Evolutionary conservation across 345 rosid genomes (phyloP).

Genomic region (thale cress (Arabidopsis thaliana)): TAIR10.1 NC_003074.8:16888501-16889000

Average conservation of each 20-base stretch:
- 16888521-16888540: slow-evolving; percentile 83
- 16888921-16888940: background rate
- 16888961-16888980: slow-evolving; percentile 65
- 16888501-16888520: slow-evolving; percentile 85
- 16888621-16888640: slow-evolving; percentile 86
- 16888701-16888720: slow-evolving; percentile 88
- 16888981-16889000: slow-evolving; percentile 78
- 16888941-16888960: slow-evolving; percentile 23
- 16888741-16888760: slow-evolving; percentile 67
- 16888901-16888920: slow-evolving; percentile 49
- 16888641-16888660: background rate
- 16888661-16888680: slow-evolving; percentile 61
- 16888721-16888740: slow-evolving; percentile 64
- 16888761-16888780: slow-evolving; percentile 50
- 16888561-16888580: slow-evolving; percentile 91
- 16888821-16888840: slow-evolving; percentile 83
- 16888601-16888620: slow-evolving; percentile 91
- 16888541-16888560: slow-evolving; percentile 92
- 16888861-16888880: slow-evolving; percentile 86
- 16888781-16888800: slow-evolving; percentile 55
- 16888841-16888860: slow-evolving; percentile 91
- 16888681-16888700: slow-evolving; percentile 71
- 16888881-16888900: slow-evolving; percentile 76
- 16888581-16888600: slow-evolving; percentile 75
- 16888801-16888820: slow-evolving; percentile 65